phyloP scores from a whole-genome alignment of 2,329 filamentous ascomycete genomes.

The Aphanocladium album region DNA sequence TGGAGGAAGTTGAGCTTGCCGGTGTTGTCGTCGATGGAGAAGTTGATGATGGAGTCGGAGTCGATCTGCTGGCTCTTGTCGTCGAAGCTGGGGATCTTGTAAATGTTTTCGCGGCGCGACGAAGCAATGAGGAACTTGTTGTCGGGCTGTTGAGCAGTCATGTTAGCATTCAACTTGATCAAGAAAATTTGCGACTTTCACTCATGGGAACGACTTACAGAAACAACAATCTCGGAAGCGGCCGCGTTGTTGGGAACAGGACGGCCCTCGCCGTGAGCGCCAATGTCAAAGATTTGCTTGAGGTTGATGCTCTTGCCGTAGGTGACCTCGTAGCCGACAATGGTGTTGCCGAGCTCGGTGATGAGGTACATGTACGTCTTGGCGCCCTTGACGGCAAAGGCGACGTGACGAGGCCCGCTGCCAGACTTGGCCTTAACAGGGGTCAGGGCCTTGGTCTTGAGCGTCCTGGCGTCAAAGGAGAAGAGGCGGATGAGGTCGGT shows the following conservation, averaged over 20 bases:
- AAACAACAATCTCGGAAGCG: constrained; percentile 53
- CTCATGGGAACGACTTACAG: too few species aligned
- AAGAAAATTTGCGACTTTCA: too few species aligned
- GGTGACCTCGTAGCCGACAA: constrained; percentile 51
- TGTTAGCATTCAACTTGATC: neutral
- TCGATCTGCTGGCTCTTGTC: constrained; percentile 36
- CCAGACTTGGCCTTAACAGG: constrained; percentile 44
- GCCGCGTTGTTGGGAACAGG: constrained; percentile 36
- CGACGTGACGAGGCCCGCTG: constrained; percentile 59
- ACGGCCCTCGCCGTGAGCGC: constrained; percentile 41
- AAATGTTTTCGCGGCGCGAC: constrained; percentile 58
- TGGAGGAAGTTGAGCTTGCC: constrained; percentile 53
- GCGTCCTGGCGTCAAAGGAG: constrained; percentile 38
- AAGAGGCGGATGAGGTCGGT: constrained; percentile 57
- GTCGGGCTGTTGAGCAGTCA: constrained; percentile 43
- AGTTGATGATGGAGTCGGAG: constrained; percentile 62
- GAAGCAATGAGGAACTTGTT: constrained; percentile 61
- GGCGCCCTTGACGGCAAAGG: constrained; percentile 45
- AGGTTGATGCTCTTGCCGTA: constrained; percentile 45
- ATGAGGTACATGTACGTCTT: constrained; percentile 55
- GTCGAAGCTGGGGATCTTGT: constrained; percentile 43
- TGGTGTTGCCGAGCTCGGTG: constrained; percentile 54
- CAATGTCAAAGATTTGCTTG: constrained; percentile 41
- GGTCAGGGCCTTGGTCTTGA: constrained; percentile 33
- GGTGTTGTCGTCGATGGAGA: constrained; percentile 47